phyloP scores from a whole-genome alignment of 2,329 filamentous ascomycete species.

The Fusarium sp. region DNA sequence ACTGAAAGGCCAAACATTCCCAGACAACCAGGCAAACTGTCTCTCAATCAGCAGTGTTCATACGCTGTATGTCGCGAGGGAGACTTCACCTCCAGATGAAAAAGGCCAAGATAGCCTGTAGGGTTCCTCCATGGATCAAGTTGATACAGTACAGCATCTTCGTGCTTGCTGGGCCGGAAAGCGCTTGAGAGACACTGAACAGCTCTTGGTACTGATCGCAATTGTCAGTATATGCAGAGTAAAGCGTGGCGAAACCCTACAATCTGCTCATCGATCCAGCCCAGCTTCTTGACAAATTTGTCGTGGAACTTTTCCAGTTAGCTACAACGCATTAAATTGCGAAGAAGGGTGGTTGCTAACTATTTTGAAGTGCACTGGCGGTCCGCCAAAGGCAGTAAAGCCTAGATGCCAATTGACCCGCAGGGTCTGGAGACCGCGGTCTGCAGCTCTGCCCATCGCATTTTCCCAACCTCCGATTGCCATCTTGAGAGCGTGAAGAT shows the following conservation, averaged over 20 bases:
- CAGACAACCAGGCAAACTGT: conserved; percentile 73
- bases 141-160: conserved; percentile 80
- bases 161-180: conserved; percentile 76
- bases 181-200: conserved; percentile 76
- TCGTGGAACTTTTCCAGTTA: conserved; percentile 30
- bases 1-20: conserved; percentile 77
- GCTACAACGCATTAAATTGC: background rate
- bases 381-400: conserved; percentile 30
- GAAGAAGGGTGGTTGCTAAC: background rate
- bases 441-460: background rate
- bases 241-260: too few species aligned
- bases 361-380: conserved; percentile 39
- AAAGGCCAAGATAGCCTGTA: conserved; percentile 70
- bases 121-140: conserved; percentile 71
- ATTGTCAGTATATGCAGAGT: too few species aligned
- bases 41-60: conserved; percentile 44
- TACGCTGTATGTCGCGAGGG: conserved; percentile 49
- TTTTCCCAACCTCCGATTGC: conserved; percentile 15
- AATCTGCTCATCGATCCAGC: conserved; percentile 76
- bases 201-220: conserved; percentile 74
- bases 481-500: background rate
- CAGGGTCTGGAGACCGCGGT: conserved; percentile 16
- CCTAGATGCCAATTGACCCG: conserved; percentile 33
- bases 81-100: conserved; percentile 70
- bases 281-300: conserved; percentile 69